These are phyloP conservation scores for Venturia carpophila DNA, from an alignment of 2,329 filamentous ascomycete genomes.

Conservation along the genomic window DNA sequence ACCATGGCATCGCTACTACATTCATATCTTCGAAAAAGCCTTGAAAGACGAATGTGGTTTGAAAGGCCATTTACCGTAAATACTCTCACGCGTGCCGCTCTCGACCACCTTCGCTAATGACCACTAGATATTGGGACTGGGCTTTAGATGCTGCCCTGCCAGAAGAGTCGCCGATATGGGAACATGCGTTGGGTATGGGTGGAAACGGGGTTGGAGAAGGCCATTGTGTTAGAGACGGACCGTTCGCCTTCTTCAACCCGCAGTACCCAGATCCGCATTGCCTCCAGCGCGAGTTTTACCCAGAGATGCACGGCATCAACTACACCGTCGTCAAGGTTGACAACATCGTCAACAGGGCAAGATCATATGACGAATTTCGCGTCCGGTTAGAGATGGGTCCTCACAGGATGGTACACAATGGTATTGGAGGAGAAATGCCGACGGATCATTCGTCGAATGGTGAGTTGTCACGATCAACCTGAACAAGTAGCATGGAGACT, in stretches of 20 bases:
- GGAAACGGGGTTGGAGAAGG: neutral
- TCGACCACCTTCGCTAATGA: neutral
- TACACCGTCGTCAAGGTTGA: constrained; percentile 5
- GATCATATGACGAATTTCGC: neutral
- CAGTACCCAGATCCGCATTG: constrained; percentile 6
- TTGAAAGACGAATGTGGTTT: constrained; percentile 38
- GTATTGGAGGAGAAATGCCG: constrained; percentile 11
- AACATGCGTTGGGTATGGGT: neutral
- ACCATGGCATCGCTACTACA: constrained; percentile 39
- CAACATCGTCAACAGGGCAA: neutral
- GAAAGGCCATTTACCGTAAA: constrained; percentile 25
- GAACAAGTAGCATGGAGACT: neutral
- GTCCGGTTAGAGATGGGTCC: constrained; percentile 5
- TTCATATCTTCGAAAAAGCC: constrained; percentile 36
- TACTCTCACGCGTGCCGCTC: neutral
- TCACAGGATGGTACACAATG: constrained; percentile 11
- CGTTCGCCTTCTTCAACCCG: constrained; percentile 2
- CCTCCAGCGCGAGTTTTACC: constrained; percentile 9
- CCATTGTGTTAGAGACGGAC: constrained; percentile 2
- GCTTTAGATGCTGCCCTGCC: constrained; percentile 6
- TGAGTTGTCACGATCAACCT: neutral
- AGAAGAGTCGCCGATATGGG: constrained; percentile 12
- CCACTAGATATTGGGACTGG: constrained; percentile 3
- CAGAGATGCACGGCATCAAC: constrained; percentile 10
- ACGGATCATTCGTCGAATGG: constrained; percentile 12